Evolutionary conservation across 1,139 yeast species (phyloP).

Genomic region (Hanseniaspora gamundiae): DNA sequence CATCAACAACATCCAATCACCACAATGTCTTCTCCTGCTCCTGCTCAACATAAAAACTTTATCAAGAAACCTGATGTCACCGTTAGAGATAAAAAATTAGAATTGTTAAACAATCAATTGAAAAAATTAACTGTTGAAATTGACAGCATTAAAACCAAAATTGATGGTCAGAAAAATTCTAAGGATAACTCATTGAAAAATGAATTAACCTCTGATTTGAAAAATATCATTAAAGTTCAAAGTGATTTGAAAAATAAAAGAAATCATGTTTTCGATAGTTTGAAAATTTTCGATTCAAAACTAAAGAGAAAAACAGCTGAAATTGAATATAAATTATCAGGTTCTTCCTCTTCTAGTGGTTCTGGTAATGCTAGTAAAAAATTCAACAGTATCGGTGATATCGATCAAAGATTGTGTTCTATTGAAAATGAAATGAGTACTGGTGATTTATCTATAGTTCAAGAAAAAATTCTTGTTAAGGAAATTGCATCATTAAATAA

Average conservation of each 20-base stretch:
- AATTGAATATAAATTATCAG: slow-evolving; percentile 35
- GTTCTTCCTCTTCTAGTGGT: slow-evolving; percentile 54
- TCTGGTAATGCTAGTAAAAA: slow-evolving; percentile 48
- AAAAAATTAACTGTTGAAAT: slow-evolving; percentile 47
- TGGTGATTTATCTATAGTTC: slow-evolving; percentile 79
- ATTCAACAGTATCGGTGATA: slow-evolving; percentile 66
- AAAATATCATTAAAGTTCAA: slow-evolving; percentile 54
- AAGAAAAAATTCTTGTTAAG: slow-evolving; percentile 75
- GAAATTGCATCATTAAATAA: slow-evolving; percentile 81
- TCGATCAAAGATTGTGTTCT: slow-evolving; percentile 57
- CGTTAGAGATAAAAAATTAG: slow-evolving; percentile 44
- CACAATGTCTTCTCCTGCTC: too few species aligned
- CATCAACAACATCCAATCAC: too few species aligned
- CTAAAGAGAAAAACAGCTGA: slow-evolving; percentile 72
- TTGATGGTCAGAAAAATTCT: slow-evolving; percentile 29
- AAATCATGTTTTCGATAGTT: slow-evolving; percentile 55
- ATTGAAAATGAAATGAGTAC: slow-evolving; percentile 68
- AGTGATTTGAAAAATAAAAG: slow-evolving; percentile 60
- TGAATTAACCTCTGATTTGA: slow-evolving; percentile 52
- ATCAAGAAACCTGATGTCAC: slow-evolving; percentile 69
- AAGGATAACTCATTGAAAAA: slow-evolving; percentile 42
- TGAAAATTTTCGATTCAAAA: slow-evolving; percentile 56
- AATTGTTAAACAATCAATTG: slow-evolving; percentile 52
- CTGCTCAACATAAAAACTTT: slow-evolving; percentile 20
- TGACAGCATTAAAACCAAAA: slow-evolving; percentile 23